A percentile compares a stretch with the other conserved stretches of the same genome.
Conservation (phyloP, 352 stramenopile genomes). For the Pythium insidiosum region DNA sequence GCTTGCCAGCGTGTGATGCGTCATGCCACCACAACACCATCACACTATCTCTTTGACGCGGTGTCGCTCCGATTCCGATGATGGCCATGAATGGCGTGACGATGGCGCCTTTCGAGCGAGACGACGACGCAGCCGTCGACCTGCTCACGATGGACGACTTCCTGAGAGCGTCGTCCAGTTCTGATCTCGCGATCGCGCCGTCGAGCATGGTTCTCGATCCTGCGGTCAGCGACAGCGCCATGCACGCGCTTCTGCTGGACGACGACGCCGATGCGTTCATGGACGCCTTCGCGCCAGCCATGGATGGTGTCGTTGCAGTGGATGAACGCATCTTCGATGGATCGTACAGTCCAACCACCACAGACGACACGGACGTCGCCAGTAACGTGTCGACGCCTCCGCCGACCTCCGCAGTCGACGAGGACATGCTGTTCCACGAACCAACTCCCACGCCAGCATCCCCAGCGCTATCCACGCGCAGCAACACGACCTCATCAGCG, state of each 20-base stretch:
- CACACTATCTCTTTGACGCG: no score
- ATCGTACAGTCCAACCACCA: constrained; percentile 23
- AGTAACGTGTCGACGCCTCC: constrained; percentile 44
- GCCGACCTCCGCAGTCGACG: constrained; percentile 19
- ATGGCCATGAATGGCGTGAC: no score
- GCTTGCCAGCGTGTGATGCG: no score
- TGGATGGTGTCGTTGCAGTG: constrained; percentile 3
- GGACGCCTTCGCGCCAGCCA: neutral
- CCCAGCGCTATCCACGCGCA: constrained; percentile 9
- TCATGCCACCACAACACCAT: no score
- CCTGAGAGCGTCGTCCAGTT: constrained; percentile 5
- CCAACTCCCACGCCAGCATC: constrained; percentile 6
- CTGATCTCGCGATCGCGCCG: constrained; percentile 7
- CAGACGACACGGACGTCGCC: constrained; percentile 33
- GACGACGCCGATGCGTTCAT: constrained; percentile 19
- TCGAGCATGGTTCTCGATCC: constrained; percentile 16
- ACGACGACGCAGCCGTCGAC: no score
- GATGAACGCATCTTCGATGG: constrained; percentile 8
- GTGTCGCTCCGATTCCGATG: no score
- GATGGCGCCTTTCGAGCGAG: no score
- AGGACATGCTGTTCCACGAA: neutral
- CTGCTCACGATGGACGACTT: no score
- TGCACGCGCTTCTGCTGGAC: constrained; percentile 38
- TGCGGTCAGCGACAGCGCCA: constrained; percentile 8
- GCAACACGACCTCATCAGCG: neutral